These are phyloP conservation scores for Monoraphidium neglectum DNA, from an alignment of 139 green algal species.

Conservation along the genomic window DNA sequence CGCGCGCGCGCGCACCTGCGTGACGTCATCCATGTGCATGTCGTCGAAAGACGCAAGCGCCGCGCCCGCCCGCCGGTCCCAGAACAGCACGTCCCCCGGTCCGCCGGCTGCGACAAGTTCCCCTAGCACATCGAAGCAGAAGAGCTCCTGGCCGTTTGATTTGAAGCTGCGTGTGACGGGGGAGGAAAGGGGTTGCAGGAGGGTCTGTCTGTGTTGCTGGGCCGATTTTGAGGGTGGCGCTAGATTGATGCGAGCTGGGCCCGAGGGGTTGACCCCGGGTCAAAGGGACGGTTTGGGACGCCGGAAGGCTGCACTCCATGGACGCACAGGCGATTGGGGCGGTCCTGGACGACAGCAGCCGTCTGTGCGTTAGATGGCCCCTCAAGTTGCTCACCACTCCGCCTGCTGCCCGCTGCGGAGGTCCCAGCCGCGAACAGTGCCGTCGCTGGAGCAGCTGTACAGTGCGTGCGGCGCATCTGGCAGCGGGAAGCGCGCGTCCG, in stretches of 20 bases:
- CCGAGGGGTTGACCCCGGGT: neutral
- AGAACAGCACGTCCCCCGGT: slow-evolving; percentile 74
- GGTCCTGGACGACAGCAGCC: slow-evolving; percentile 6
- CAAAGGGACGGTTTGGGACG: too few relatives aligned
- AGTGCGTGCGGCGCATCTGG: slow-evolving; percentile 42
- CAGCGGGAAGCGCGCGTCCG: slow-evolving; percentile 45
- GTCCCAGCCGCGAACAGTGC: slow-evolving; percentile 69
- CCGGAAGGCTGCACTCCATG: too few relatives aligned
- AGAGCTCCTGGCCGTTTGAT: slow-evolving; percentile 44
- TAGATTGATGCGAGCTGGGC: neutral
- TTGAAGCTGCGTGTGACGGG: slow-evolving; percentile 32
- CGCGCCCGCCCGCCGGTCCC: slow-evolving; percentile 62
- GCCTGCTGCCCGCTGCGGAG: slow-evolving; percentile 38
- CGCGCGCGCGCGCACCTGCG: slow-evolving; percentile 50
- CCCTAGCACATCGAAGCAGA: slow-evolving; percentile 41
- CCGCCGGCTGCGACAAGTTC: slow-evolving; percentile 64
- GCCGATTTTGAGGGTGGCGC: neutral
- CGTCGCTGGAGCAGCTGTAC: slow-evolving; percentile 62
- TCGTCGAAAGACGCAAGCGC: slow-evolving; percentile 61
- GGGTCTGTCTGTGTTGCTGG: neutral
- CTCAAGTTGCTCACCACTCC: too few relatives aligned
- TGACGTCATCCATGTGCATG: slow-evolving; percentile 78
- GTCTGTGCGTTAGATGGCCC: neutral
- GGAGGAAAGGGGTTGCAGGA: neutral
- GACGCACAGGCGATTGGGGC: too few relatives aligned